phyloP scores from a whole-genome alignment of 2,329 filamentous ascomycete species.

The Aspergillus arachidicola region DNA sequence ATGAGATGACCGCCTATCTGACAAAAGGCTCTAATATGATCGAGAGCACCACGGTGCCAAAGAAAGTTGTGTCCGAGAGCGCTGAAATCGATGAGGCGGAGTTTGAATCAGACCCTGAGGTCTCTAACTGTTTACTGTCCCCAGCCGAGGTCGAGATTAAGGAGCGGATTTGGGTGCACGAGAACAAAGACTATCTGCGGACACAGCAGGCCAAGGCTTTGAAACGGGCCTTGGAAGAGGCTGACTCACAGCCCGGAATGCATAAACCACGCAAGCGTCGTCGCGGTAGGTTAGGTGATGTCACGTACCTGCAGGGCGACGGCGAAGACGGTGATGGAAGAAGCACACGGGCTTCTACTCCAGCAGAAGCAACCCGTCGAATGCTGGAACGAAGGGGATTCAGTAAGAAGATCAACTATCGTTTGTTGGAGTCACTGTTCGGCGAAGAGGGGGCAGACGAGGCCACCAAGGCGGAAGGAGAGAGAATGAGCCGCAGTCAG shows the following conservation, averaged over 20 bases:
- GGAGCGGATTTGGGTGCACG: slow-evolving; percentile 89
- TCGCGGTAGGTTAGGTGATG: slow-evolving; percentile 50
- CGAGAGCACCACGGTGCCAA: slow-evolving; percentile 25
- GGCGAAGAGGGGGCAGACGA: slow-evolving; percentile 38
- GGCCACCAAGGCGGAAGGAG: slow-evolving; percentile 30
- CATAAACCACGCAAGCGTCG: slow-evolving; percentile 55
- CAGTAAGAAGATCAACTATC: slow-evolving; percentile 75
- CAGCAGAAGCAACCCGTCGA: slow-evolving; percentile 69
- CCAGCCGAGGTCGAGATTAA: slow-evolving; percentile 78
- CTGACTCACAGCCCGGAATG: slow-evolving; percentile 42
- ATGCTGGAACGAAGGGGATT: slow-evolving; percentile 69
- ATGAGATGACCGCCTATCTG: slow-evolving; percentile 71
- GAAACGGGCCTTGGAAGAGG: slow-evolving; percentile 66
- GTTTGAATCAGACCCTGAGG: slow-evolving; percentile 87
- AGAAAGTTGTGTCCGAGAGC: slow-evolving; percentile 55
- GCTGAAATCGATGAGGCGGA: slow-evolving; percentile 73
- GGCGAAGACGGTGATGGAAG: slow-evolving; percentile 64
- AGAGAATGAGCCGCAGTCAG: slow-evolving; percentile 33
- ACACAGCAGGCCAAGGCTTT: slow-evolving; percentile 82
- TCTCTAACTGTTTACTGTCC: slow-evolving; percentile 74
- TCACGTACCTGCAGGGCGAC: slow-evolving; percentile 49
- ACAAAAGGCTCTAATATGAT: slow-evolving; percentile 41
- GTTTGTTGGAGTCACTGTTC: slow-evolving; percentile 42
- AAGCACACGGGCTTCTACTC: slow-evolving; percentile 65
- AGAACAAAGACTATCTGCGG: slow-evolving; percentile 92